Conservation (phyloP, 2,329 filamentous ascomycete genomes). For the Neonectria coccinea region DNA sequence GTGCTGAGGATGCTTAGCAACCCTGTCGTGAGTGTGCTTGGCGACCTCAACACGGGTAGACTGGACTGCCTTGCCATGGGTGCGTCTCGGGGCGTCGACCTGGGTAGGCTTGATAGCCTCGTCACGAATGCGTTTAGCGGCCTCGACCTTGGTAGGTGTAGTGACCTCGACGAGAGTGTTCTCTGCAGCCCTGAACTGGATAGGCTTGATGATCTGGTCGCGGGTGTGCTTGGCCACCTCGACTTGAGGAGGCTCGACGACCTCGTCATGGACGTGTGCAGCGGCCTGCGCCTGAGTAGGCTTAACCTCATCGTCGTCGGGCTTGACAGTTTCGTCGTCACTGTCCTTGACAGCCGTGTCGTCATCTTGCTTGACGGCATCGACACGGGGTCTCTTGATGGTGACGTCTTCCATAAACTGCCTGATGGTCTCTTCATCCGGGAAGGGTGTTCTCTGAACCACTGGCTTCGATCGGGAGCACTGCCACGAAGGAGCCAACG, state of each 20-base stretch:
- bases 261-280: neutral
- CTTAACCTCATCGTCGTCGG: neutral
- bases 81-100: no score
- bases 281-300: slow-evolving; percentile 28
- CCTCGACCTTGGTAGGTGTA: neutral
- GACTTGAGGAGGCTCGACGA: neutral
- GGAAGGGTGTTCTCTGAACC: slow-evolving; percentile 47
- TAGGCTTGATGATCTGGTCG: neutral
- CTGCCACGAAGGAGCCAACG: slow-evolving; percentile 46
- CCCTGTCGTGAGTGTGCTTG: neutral
- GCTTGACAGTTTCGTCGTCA: neutral
- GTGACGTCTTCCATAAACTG: neutral
- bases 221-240: neutral
- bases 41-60: neutral
- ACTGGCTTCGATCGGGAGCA: slow-evolving; percentile 39
- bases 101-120: neutral
- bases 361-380: neutral
- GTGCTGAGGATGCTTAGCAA: neutral
- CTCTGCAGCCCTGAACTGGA: neutral
- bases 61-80: neutral
- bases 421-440: slow-evolving; percentile 37
- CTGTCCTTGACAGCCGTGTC: neutral
- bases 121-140: neutral
- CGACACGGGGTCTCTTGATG: neutral
- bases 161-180: neutral